Base-by-base conservation (phyloP, 495 filamentous ascomycete species). In the Penicillium alfredii region DNA sequence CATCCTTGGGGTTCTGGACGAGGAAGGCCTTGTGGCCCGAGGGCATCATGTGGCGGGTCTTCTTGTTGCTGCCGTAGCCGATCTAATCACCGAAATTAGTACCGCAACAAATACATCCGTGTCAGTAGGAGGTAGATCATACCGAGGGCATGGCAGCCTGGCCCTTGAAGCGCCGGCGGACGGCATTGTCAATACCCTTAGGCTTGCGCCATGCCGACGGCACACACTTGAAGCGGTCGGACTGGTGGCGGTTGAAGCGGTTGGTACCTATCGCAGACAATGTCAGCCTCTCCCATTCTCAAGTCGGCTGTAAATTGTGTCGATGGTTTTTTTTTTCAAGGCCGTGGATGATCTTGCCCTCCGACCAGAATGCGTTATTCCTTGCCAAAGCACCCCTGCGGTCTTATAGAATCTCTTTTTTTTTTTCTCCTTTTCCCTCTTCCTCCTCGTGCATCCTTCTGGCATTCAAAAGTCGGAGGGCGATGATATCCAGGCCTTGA, bases 1-100 rank as follows among this genome's bases (percentile, higher is more conserved):
- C 82, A 59, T 97, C 93, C 61, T 78, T 72, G 68, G 80, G 63
- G 79, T 96, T 97, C 78, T 87, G 82, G 71, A 98, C 92, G 63
- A 97, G 81, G 81, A 98, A 98, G 42, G 92, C 88, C 78, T 97
- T 97, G 81, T 96, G 92, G 72, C 92, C 92, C 57, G 88, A 94
- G 62, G 92, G 93, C 81, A 89, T 94, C 78, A 96, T 81, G 76
- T 97, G 88, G 47, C 84, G 79, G 60, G 92, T 98, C 80, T 95
- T 97, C 79, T 82, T 92, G 82, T 98, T 96, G 70, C 79, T 86
- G 51, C 92, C 90, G 66, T 88, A 97, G 51, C 92, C 92, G 67
- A 98, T 98, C n/a, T n/a, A n/a, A n/a, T n/a, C n/a, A n/a, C n/a
- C n/a, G n/a, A n/a, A n/a, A n/a, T n/a, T n/a, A n/a, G n/a, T n/a